phyloP scores from a whole-genome alignment of 73 alveolate species.

The Durusdinium trenchii region DNA sequence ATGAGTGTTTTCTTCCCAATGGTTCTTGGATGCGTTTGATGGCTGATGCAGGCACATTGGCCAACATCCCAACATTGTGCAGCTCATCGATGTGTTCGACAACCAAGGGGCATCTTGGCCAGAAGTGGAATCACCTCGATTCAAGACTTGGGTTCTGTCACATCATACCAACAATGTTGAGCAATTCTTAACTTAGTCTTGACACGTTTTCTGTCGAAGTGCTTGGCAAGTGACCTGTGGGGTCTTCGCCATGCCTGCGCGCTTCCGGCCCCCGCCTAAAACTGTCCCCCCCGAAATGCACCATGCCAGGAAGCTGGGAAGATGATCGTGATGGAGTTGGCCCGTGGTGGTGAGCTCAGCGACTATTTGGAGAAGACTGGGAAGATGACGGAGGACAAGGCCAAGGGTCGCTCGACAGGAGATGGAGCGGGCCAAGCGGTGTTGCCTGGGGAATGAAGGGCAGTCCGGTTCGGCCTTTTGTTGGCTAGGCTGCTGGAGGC shows the following conservation, averaged over 20 bases:
- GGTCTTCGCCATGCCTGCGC: neutral
- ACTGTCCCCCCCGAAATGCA: neutral
- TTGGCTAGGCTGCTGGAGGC: too few relatives aligned
- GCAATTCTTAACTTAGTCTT: neutral
- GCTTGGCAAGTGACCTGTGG: neutral
- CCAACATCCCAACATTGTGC: conserved; percentile 91
- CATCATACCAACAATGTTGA: neutral
- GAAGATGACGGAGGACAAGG: conserved; percentile 70
- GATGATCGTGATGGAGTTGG: conserved; percentile 94
- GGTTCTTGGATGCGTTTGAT: neutral
- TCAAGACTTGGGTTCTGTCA: neutral
- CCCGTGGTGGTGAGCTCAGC: conserved; percentile 81
- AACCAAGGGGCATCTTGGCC: conserved; percentile 44
- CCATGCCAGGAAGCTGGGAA: conserved; percentile 15
- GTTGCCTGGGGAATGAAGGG: too few relatives aligned
- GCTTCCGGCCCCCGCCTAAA: neutral
- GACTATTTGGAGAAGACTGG: conserved; percentile 58
- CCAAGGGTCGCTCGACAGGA: conserved; percentile 48
- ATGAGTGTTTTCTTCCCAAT: neutral
- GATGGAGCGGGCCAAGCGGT: too few relatives aligned
- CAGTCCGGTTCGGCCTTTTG: too few relatives aligned
- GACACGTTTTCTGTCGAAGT: neutral
- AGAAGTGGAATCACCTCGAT: neutral
- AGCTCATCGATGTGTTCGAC: conserved; percentile 49
- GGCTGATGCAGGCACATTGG: conserved; percentile 46